Base-by-base conservation (phyloP, 352 stramenopile genomes). In the Globisporangium spinosum region DNA sequence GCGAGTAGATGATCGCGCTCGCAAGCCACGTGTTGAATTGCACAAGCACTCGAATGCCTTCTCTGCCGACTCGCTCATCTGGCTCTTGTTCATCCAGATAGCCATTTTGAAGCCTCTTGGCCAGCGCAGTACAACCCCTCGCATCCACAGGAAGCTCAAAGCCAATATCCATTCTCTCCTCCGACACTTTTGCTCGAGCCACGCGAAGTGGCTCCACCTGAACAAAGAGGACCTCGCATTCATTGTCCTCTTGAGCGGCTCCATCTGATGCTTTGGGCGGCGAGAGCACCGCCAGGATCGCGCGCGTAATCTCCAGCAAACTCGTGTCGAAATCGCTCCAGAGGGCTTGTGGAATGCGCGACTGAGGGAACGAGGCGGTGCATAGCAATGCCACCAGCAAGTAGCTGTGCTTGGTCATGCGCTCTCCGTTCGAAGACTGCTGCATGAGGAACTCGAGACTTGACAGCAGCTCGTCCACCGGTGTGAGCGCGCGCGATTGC, bases 311-410 rank as follows among this genome's bases (percentile, higher is more conserved):
- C 27, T 67, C 59, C 9, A 55, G 10, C 6, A 70, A n/a, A 12
- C 55, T 65, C 35, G 23, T 35, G 34, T 69, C 40, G 9, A 63
- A 58, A 17, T 70, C 29, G 32, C 47, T 73, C 53, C 51, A 63
- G 72, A 74, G 8, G n/a, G 17, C 45, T 9, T 60, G 56, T 2
- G 49, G 47, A 3, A 62, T 32, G 20, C 61, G 56, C 12, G 65
- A 72, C 43, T 74, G 43, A 12, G 76, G 55, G 60, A 85, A 64
- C n/a, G 74, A 35, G n/a, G 70, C 68, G 13, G 74, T 85, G 35
- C 79, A 80, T 3, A 88, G 58, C 53, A 88, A 54, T 10, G 75
- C 77, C 22, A 58, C 66, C 27, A 88, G 29, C 69, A 75, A 75
- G 45, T 77, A 88, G 34, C 71, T 74, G 20, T 76, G n/a, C 4